Evolutionary conservation across 495 filamentous ascomycete species (phyloP).

Genomic region (Penicillium malachiteum): DNA sequence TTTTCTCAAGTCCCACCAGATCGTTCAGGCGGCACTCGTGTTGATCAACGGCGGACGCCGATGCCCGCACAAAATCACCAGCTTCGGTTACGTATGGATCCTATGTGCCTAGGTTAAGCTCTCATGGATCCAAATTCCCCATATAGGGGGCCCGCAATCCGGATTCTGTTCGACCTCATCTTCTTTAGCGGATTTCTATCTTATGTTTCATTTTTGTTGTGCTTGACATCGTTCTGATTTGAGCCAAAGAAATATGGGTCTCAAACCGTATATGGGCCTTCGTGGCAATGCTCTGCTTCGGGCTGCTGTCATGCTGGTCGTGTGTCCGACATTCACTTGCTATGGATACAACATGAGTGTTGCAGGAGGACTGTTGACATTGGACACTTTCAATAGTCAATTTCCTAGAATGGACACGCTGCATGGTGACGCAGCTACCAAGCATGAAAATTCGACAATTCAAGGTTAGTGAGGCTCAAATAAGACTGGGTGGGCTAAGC

Average conservation of each 20-base stretch:
- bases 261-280: slow-evolving; percentile 16
- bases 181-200: neutral
- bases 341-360: slow-evolving; percentile 47
- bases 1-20: neutral
- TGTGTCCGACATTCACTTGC: slow-evolving; percentile 36
- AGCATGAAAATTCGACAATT: slow-evolving; percentile 26
- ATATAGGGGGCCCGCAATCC: slow-evolving; percentile 4
- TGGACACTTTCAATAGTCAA: slow-evolving; percentile 31
- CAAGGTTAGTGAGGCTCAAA: slow-evolving; percentile 20
- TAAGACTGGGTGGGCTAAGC: neutral
- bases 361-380: slow-evolving; percentile 27
- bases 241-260: neutral
- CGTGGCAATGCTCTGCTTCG: slow-evolving; percentile 17
- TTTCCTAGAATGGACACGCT: slow-evolving; percentile 42
- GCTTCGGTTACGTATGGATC: slow-evolving; percentile 5
- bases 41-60: slow-evolving; percentile 11
- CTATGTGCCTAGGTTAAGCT: neutral
- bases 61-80: slow-evolving; percentile 5
- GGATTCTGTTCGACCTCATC: neutral
- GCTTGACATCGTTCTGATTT: neutral
- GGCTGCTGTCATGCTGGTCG: slow-evolving; percentile 19
- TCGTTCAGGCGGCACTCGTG: neutral
- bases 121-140: neutral
- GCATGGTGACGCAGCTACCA: slow-evolving; percentile 1
- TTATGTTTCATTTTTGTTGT: neutral